Evolutionary conservation across 352 stramenopile genomes (phyloP).

Genomic region (Phytophthora sp.): DNA sequence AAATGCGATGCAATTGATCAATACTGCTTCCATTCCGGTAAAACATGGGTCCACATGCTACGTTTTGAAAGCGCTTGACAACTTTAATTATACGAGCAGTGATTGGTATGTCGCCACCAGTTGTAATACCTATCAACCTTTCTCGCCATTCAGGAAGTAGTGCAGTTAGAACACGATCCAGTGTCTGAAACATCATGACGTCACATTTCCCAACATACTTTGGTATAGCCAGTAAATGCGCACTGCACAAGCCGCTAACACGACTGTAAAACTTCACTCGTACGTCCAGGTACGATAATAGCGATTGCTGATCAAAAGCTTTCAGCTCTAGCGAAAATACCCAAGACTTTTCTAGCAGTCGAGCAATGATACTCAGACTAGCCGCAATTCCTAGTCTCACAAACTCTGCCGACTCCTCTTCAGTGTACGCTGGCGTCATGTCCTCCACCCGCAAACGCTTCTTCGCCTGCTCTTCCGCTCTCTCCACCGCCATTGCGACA

Average conservation of each 20-base stretch:
- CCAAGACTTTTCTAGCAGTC: conserved; percentile 42
- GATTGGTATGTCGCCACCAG: conserved; percentile 15
- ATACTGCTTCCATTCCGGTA: conserved; percentile 30
- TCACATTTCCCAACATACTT: conserved; percentile 21
- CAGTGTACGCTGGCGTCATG: conserved; percentile 16
- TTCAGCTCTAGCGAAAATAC: conserved; percentile 47
- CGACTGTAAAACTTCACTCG: conserved; percentile 37
- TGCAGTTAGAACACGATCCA: conserved; percentile 30
- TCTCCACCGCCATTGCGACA: conserved; percentile 1
- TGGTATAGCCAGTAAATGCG: conserved; percentile 44
- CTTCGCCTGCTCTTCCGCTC: neutral
- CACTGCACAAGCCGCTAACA: conserved; percentile 15
- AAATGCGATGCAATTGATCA: conserved; percentile 27
- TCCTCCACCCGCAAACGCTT: conserved; percentile 1
- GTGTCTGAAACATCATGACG: conserved; percentile 26
- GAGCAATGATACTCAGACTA: conserved; percentile 42
- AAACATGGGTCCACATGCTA: conserved; percentile 6
- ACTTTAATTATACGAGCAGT: conserved; percentile 17
- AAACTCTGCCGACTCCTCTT: conserved; percentile 28
- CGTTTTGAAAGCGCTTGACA: conserved; percentile 31
- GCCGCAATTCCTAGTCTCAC: conserved; percentile 38
- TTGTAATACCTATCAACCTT: conserved; percentile 33
- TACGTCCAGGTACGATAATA: conserved; percentile 42
- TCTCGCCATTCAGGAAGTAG: conserved; percentile 35
- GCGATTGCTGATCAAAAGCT: conserved; percentile 11